phyloP scores from a whole-genome alignment of 1,284 basidiomycete species.

The Heterobasidion parviporum region DNA sequence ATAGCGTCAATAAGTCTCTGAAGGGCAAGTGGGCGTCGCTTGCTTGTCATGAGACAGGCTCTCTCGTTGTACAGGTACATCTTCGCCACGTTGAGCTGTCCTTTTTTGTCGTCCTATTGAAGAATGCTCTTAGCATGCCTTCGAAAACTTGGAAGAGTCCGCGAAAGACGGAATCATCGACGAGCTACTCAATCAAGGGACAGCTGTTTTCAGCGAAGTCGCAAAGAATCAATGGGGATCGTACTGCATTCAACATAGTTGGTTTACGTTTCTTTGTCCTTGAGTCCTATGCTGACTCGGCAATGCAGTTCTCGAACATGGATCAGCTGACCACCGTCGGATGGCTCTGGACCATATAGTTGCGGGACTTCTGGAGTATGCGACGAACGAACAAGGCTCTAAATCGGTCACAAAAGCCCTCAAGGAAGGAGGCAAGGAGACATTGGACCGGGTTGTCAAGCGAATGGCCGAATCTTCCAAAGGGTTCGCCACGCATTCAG shows the following conservation, averaged over 20 bases:
- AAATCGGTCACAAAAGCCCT: conserved; percentile 78
- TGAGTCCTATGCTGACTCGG: not conserved
- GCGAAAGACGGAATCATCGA: conserved; percentile 78
- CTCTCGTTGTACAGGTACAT: conserved; percentile 69
- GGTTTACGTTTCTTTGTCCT: not conserved
- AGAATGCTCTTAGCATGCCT: conserved; percentile 55
- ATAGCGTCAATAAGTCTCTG: conserved; percentile 72
- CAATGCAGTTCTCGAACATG: conserved; percentile 64
- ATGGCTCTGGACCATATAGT: conserved; percentile 69
- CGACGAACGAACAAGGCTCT: conserved; percentile 73
- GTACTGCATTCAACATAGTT: conserved; percentile 78
- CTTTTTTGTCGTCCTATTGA: conserved; percentile 1
- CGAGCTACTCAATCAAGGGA: conserved; percentile 66
- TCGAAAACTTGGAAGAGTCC: conserved; percentile 75
- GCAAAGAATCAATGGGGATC: conserved; percentile 81
- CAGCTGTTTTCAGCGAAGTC: conserved; percentile 62
- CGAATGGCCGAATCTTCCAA: conserved; percentile 78
- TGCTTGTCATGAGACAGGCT: conserved; percentile 83
- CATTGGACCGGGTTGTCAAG: conserved; percentile 59
- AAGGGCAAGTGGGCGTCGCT: conserved; percentile 80
- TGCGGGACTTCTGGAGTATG: conserved; percentile 62
- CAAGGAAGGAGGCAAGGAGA: conserved; percentile 72
- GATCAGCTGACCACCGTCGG: conserved; percentile 59
- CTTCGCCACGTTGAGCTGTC: not conserved
- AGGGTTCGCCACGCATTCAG: conserved; percentile 34